Conservation (phyloP, 2,329 filamentous ascomycete genomes). For the Diatrype stigma region DNA sequence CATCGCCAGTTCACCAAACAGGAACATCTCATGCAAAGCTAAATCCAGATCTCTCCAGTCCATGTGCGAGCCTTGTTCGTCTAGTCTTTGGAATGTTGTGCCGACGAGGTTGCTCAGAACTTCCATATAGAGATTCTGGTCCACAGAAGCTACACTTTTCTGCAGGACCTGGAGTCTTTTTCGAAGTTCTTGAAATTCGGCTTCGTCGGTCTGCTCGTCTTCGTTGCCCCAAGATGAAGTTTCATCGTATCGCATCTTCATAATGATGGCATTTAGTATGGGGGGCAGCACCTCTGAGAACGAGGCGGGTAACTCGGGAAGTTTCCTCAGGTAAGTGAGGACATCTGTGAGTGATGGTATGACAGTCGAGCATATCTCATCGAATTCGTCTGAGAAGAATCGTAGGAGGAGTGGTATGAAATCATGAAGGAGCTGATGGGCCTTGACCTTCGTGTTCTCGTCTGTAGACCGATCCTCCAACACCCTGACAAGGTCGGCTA, state of each 20-base stretch:
- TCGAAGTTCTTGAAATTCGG: slow-evolving; percentile 91
- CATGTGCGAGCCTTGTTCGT: slow-evolving; percentile 67
- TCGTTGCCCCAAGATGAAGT: slow-evolving; percentile 91
- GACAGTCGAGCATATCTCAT: slow-evolving; percentile 94
- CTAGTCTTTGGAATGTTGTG: slow-evolving; percentile 77
- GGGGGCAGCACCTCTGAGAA: slow-evolving; percentile 82
- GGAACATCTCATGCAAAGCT: slow-evolving; percentile 89
- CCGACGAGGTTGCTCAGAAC: slow-evolving; percentile 85
- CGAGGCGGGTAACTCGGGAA: slow-evolving; percentile 65
- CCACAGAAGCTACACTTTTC: slow-evolving; percentile 85
- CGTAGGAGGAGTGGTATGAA: slow-evolving; percentile 86
- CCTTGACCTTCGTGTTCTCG: slow-evolving; percentile 64
- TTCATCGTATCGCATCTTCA: slow-evolving; percentile 97
- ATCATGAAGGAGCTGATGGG: slow-evolving; percentile 74
- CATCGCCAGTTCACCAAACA: slow-evolving; percentile 92
- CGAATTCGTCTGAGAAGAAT: slow-evolving; percentile 96
- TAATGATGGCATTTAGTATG: slow-evolving; percentile 85
- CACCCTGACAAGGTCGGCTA: slow-evolving; percentile 81
- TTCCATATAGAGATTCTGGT: slow-evolving; percentile 84
- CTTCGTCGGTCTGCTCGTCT: slow-evolving; percentile 92
- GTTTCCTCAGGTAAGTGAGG: slow-evolving; percentile 82
- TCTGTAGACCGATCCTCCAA: slow-evolving; percentile 65
- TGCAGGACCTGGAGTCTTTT: slow-evolving; percentile 87
- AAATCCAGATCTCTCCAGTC: slow-evolving; percentile 96
- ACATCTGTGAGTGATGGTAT: slow-evolving; percentile 92